Conservation (phyloP, 139 green algal genomes). For the Chlorokybus atmophyticus region DNA sequence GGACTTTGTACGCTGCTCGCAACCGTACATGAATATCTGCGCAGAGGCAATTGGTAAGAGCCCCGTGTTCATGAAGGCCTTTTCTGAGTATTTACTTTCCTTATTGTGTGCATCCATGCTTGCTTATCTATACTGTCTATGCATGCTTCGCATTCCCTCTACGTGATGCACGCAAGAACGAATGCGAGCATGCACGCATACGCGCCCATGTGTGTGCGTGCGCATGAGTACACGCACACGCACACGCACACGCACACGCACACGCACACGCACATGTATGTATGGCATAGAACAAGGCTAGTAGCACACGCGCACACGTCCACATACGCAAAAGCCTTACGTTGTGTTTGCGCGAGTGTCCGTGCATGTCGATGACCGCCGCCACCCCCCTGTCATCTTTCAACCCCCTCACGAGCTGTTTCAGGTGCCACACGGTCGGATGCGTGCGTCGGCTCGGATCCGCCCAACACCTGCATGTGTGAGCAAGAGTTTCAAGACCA, state of each 20-base stretch:
- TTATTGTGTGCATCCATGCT: too few species aligned
- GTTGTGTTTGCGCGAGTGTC: conserved; percentile 49
- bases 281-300: not conserved
- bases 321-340: not conserved
- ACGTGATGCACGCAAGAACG: too few species aligned
- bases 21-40: conserved; percentile 57
- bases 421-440: conserved; percentile 45
- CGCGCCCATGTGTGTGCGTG: not conserved
- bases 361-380: conserved; percentile 60
- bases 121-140: too few species aligned
- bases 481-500: too few species aligned
- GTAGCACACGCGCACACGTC: not conserved
- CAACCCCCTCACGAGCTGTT: conserved; percentile 38
- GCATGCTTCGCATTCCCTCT: too few species aligned
- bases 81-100: not conserved
- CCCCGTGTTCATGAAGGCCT: not conserved
- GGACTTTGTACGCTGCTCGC: too few species aligned
- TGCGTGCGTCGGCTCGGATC: too few species aligned
- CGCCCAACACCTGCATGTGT: too few species aligned
- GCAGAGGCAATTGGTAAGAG: not conserved
- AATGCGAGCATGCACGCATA: too few species aligned
- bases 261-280: not conserved
- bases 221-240: not conserved
- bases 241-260: not conserved
- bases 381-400: conserved; percentile 44